These are phyloP conservation scores for Coriaria nepalensis DNA, from an alignment of 306 rosid genomes.

Conservation along the genomic window DNA sequence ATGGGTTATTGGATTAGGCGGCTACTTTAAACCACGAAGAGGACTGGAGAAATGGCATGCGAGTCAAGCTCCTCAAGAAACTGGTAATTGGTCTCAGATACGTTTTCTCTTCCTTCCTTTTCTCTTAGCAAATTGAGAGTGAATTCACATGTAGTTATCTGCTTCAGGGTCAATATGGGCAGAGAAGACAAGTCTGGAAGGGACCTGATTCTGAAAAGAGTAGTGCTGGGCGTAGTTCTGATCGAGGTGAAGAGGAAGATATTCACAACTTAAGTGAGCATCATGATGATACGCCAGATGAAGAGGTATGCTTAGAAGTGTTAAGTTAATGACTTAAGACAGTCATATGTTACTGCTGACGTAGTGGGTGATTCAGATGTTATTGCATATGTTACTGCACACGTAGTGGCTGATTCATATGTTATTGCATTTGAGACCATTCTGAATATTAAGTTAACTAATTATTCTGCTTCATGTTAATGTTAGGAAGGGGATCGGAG, in stretches of 20 bases:
- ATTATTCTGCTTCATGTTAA: conserved; percentile 10
- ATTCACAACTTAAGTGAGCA: conserved; percentile 47
- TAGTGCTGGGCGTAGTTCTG: conserved; percentile 30
- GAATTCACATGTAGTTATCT: conserved; percentile 14
- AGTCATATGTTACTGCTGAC: background rate
- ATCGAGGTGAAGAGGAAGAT: conserved; percentile 48
- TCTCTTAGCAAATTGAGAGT: conserved; percentile 3
- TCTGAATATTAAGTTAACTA: background rate
- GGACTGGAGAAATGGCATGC: conserved; percentile 98
- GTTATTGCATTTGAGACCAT: background rate
- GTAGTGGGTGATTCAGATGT: background rate
- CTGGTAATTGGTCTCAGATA: conserved; percentile 31
- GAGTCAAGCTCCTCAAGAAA: conserved; percentile 66
- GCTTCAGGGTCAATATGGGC: conserved; percentile 54
- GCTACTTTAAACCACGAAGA: conserved; percentile 56
- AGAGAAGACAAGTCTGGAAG: conserved; percentile 55
- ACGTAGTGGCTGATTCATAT: background rate
- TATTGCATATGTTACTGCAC: background rate
- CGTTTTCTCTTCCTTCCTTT: background rate
- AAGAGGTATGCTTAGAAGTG: conserved; percentile 35
- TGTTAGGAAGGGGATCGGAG: conserved; percentile 56
- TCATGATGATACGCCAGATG: conserved; percentile 48
- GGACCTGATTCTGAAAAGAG: conserved; percentile 53
- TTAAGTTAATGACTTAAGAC: conserved; percentile 3
- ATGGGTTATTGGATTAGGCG: conserved; percentile 35